These are phyloP conservation scores for Ogataea parapolymorpha DNA, from an alignment of 805 yeast genomes.

Conservation along the genomic window DNA sequence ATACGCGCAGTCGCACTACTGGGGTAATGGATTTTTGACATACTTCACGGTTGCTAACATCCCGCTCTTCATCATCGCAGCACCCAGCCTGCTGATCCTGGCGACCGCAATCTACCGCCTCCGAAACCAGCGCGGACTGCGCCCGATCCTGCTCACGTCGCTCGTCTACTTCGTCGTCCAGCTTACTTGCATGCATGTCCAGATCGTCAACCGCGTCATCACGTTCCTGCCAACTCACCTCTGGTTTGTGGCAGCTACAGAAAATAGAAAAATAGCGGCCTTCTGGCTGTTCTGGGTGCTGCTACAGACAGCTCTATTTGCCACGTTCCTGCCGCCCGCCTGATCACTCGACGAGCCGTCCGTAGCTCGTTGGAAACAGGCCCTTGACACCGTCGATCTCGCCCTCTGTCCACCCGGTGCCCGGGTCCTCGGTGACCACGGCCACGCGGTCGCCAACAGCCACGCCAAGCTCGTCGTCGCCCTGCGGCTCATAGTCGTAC, in stretches of 20 bases:
- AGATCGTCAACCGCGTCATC: conserved; percentile 75
- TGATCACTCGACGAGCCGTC: conserved; percentile 36
- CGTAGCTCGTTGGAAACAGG: conserved; percentile 77
- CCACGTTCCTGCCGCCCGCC: conserved; percentile 94
- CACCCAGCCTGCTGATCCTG: conserved; percentile 59
- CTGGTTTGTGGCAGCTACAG: conserved; percentile 57
- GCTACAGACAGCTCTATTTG: conserved; percentile 69
- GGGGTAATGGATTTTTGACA: conserved; percentile 77
- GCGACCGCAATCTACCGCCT: conserved; percentile 38
- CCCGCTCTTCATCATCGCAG: conserved; percentile 76
- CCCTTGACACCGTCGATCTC: conserved; percentile 66
- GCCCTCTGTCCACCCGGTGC: conserved; percentile 94
- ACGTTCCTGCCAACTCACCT: conserved; percentile 72
- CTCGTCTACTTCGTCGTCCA: conserved; percentile 47
- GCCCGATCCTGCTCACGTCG: conserved; percentile 43
- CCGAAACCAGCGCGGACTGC: conserved; percentile 25
- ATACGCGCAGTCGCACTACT: conserved; percentile 74
- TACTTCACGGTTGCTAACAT: conserved; percentile 83
- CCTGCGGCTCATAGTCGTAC: conserved; percentile 74
- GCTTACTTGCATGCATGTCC: conserved; percentile 71
- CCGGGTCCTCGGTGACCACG: conserved; percentile 67
- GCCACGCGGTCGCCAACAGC: conserved; percentile 69
- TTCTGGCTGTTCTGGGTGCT: conserved; percentile 63
- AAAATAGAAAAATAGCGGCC: conserved; percentile 15
- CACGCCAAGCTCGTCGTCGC: conserved; percentile 74